Evolutionary conservation across 2,329 filamentous ascomycete genomes (phyloP).

Genomic region (Pseudopithomyces chartarum): DNA sequence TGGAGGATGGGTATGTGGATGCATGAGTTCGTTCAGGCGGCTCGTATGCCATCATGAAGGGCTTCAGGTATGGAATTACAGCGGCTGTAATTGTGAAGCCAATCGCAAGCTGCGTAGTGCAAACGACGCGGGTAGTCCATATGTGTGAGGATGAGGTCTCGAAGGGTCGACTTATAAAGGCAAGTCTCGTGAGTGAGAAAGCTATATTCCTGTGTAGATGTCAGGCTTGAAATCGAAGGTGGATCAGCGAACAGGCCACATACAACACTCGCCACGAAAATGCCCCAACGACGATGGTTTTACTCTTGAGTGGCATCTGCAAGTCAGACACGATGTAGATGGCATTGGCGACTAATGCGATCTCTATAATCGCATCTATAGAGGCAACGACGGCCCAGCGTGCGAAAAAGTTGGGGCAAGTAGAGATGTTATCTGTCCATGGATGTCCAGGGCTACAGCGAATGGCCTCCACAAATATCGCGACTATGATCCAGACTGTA

Average conservation of each 20-base stretch:
- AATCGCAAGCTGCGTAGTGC: constrained; percentile 8
- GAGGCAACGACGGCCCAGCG: background rate
- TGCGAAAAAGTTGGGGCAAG: background rate
- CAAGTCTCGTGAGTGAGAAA: no score
- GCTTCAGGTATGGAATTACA: constrained; percentile 12
- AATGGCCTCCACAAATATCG: no score
- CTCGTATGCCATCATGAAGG: constrained; percentile 15
- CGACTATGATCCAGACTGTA: no score
- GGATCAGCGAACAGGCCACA: no score
- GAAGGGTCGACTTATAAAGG: background rate
- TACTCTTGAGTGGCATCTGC: constrained; percentile 3
- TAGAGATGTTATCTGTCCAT: background rate
- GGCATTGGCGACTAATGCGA: background rate
- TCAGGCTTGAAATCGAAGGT: no score
- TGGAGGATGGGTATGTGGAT: no score
- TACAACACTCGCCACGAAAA: constrained; percentile 1
- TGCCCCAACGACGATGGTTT: background rate
- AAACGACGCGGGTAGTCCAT: constrained; percentile 6
- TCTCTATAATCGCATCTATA: background rate
- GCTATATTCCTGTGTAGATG: no score
- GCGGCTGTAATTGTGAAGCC: constrained; percentile 9
- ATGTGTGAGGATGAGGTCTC: background rate
- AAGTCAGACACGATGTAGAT: background rate
- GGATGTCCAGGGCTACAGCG: no score
- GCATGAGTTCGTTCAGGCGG: background rate